Conservation (phyloP, 805 yeast species). For the Novakomyces olei region DNA sequence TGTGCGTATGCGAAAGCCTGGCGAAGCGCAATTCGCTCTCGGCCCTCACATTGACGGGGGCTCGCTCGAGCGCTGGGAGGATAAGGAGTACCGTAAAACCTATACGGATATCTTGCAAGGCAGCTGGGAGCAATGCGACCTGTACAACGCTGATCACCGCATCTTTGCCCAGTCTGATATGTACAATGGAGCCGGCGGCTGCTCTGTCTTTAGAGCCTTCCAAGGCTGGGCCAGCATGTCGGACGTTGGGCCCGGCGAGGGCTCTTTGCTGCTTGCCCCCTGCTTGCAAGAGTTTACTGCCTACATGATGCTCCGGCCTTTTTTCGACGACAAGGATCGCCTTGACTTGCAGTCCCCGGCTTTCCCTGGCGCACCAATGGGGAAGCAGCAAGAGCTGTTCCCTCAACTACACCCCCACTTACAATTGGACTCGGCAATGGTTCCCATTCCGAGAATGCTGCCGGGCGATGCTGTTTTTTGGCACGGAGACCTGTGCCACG, state of each 20-base stretch:
- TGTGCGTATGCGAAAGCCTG: constrained; percentile 21
- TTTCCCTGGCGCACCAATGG: constrained; percentile 14
- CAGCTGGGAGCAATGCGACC: constrained; percentile 26
- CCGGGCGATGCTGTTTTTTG: constrained; percentile 25
- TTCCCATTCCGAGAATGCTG: constrained; percentile 19
- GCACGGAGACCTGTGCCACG: constrained; percentile 24
- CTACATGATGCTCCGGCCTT: constrained; percentile 21
- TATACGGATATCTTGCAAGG: constrained; percentile 18
- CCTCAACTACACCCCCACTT: constrained; percentile 19
- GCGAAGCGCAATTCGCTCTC: constrained; percentile 15
- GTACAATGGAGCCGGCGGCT: constrained; percentile 15
- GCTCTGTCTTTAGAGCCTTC: constrained; percentile 21
- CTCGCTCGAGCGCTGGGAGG: constrained; percentile 27
- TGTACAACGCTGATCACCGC: constrained; percentile 19
- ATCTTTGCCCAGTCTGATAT: constrained; percentile 17
- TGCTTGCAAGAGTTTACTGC: constrained; percentile 19
- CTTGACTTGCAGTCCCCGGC: too few relatives aligned
- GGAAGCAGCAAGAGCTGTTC: constrained; percentile 17
- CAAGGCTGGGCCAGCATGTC: constrained; percentile 26
- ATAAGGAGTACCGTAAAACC: constrained; percentile 17
- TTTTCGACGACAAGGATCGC: too few relatives aligned
- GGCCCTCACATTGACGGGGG: constrained; percentile 25
- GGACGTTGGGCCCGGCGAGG: constrained; percentile 19
- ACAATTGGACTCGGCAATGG: constrained; percentile 15
- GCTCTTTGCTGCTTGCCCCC: constrained; percentile 21